These are phyloP conservation scores for Pezicula carpinea DNA, from an alignment of 2,329 filamentous ascomycete species.

Conservation along the genomic window DNA sequence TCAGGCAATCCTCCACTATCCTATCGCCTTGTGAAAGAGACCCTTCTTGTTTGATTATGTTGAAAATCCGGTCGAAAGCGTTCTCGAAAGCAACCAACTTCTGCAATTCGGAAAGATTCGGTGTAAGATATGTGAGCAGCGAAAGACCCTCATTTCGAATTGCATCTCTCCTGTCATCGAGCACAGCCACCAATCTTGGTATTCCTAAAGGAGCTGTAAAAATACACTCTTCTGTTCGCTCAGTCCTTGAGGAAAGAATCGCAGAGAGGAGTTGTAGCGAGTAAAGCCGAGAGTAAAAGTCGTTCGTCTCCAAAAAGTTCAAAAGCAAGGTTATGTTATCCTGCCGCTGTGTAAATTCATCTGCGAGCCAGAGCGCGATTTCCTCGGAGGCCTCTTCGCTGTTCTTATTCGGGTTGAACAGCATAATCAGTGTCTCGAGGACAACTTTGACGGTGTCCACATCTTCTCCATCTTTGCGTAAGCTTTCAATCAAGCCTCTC, in stretches of 20 bases:
- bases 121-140: constrained; percentile 84
- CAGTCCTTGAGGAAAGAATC: constrained; percentile 78
- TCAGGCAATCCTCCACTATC: constrained; percentile 87
- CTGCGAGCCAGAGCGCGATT: constrained; percentile 90
- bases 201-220: constrained; percentile 85
- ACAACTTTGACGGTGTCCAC: constrained; percentile 95
- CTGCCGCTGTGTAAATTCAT: constrained; percentile 96
- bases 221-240: constrained; percentile 91
- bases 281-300: constrained; percentile 90
- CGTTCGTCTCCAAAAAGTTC: constrained; percentile 78
- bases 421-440: constrained; percentile 89
- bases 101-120: constrained; percentile 81
- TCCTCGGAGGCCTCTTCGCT: constrained; percentile 94
- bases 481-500: constrained; percentile 76
- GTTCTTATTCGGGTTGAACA: constrained; percentile 68
- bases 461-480: constrained; percentile 87
- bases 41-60: constrained; percentile 77
- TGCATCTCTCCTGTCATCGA: constrained; percentile 83
- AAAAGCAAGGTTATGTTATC: constrained; percentile 92
- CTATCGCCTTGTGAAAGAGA: constrained; percentile 78
- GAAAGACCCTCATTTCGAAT: constrained; percentile 82
- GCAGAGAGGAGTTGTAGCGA: constrained; percentile 84
- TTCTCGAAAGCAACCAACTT: constrained; percentile 95
- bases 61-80: constrained; percentile 83
- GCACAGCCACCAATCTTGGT: constrained; percentile 73